phyloP scores from a whole-genome alignment of 805 yeast species.

The Saturnispora serradocipensis region DNA sequence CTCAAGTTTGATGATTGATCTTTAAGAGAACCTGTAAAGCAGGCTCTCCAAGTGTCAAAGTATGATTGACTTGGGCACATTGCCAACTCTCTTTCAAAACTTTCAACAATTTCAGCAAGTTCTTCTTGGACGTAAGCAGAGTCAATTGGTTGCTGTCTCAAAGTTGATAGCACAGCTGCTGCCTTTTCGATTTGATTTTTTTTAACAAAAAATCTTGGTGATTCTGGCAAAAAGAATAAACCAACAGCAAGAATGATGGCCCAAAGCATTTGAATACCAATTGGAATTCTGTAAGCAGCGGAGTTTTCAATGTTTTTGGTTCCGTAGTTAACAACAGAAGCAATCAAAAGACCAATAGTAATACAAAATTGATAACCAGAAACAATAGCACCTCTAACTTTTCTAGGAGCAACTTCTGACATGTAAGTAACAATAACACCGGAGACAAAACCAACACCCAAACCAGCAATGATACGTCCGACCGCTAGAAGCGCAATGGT shows the following conservation, averaged over 20 bases:
- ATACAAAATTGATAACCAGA: conserved; percentile 82
- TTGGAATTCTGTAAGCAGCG: conserved; percentile 76
- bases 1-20: background rate
- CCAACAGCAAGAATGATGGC: conserved; percentile 67
- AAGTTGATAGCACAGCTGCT: conserved; percentile 32
- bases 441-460: conserved; percentile 94
- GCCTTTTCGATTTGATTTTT: conserved; percentile 60
- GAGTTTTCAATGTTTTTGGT: conserved; percentile 57
- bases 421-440: conserved; percentile 89
- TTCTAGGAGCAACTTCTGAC: conserved; percentile 87
- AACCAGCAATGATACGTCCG: conserved; percentile 90
- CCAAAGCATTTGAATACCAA: conserved; percentile 85
- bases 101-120: background rate
- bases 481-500: conserved; percentile 75
- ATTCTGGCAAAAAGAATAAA: conserved; percentile 84
- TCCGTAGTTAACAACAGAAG: conserved; percentile 84
- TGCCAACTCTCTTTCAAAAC: conserved; percentile 33
- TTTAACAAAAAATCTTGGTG: conserved; percentile 83
- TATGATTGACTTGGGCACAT: conserved; percentile 59
- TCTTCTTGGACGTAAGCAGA: background rate
- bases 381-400: conserved; percentile 84
- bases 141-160: background rate
- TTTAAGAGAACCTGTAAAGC: background rate
- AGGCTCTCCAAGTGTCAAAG: background rate
- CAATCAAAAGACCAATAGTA: conserved; percentile 91